A percentile compares a stretch with the other conserved stretches of the same genome.
Evolutionary conservation across 352 stramenopile species (phyloP).

Genomic region (Sclerospora graminicola): DNA sequence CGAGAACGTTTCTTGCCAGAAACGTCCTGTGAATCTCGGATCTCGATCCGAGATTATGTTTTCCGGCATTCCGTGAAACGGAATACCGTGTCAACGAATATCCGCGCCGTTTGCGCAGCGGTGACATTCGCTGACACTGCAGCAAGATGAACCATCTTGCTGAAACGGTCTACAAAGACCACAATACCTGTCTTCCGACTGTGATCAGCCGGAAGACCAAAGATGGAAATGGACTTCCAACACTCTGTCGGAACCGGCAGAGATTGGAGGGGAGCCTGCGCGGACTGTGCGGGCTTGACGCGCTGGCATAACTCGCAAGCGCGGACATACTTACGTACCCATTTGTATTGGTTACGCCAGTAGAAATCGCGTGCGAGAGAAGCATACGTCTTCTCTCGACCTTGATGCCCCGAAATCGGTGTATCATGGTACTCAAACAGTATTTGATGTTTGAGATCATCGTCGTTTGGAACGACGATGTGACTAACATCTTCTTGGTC

Average conservation of each 20-base stretch:
- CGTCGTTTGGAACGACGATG: too few relatives aligned
- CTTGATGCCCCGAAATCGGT: too few relatives aligned
- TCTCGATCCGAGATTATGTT: not conserved
- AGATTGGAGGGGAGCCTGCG: not conserved
- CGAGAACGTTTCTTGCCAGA: not conserved
- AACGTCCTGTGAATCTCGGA: not conserved
- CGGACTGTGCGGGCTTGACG: not conserved
- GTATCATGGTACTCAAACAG: too few relatives aligned
- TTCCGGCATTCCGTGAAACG: not conserved
- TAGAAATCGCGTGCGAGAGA: not conserved
- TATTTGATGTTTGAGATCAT: too few relatives aligned
- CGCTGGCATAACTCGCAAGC: slow-evolving; percentile 1
- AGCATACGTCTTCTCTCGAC: too few relatives aligned
- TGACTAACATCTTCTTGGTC: too few relatives aligned
- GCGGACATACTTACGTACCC: slow-evolving; percentile 1
- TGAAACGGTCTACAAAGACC: too few relatives aligned
- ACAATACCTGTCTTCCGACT: not conserved
- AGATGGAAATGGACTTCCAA: not conserved
- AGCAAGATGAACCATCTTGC: not conserved
- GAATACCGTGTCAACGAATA: too few relatives aligned
- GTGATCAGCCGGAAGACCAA: not conserved
- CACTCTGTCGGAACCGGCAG: not conserved
- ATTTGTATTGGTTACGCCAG: not conserved
- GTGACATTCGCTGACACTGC: not conserved
- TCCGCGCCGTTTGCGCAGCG: not conserved